These are phyloP conservation scores for Neoscytalidium dimidiatum DNA, from an alignment of 2,329 filamentous ascomycete species.

Conservation along the genomic window DNA sequence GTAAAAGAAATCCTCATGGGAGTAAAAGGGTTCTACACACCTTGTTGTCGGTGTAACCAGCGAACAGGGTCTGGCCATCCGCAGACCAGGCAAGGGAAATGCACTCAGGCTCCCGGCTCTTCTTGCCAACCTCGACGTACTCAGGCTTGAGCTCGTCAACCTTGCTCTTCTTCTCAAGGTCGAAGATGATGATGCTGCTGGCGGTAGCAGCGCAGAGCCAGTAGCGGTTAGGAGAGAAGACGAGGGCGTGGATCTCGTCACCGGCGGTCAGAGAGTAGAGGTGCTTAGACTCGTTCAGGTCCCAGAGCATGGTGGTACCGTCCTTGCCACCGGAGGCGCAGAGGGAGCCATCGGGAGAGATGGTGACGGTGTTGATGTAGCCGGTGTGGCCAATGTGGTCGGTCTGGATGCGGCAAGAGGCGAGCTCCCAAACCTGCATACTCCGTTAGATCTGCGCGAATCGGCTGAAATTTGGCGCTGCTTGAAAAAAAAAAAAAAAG, in stretches of 20 bases:
- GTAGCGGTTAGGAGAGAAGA: slow-evolving; percentile 99
- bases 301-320: slow-evolving; percentile 99
- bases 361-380: slow-evolving; percentile 99
- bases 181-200: slow-evolving; percentile 99
- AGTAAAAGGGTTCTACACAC: slow-evolving; percentile 27
- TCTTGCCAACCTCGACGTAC: slow-evolving; percentile 94
- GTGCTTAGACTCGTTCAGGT: slow-evolving; percentile 99
- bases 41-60: slow-evolving; percentile 99
- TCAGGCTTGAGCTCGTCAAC: slow-evolving; percentile 99
- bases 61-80: slow-evolving; percentile 98
- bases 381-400: slow-evolving; percentile 99
- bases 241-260: slow-evolving; percentile 99
- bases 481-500: slow-evolving; percentile 10
- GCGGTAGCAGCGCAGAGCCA: slow-evolving; percentile 99
- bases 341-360: slow-evolving; percentile 98
- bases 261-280: slow-evolving; percentile 99
- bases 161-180: slow-evolving; percentile 99
- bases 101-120: slow-evolving; percentile 98
- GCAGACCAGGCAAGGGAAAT: slow-evolving; percentile 96
- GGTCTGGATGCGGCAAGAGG: slow-evolving; percentile 98
- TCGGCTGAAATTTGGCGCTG: not conserved
- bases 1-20: not conserved
- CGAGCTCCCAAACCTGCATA: slow-evolving; percentile 94
- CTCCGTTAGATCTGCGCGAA: slow-evolving; percentile 29
- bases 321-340: slow-evolving; percentile 99